Conservation (phyloP, 2,329 filamentous ascomycete genomes). For the Coniosporium tulheliwenetii region DNA sequence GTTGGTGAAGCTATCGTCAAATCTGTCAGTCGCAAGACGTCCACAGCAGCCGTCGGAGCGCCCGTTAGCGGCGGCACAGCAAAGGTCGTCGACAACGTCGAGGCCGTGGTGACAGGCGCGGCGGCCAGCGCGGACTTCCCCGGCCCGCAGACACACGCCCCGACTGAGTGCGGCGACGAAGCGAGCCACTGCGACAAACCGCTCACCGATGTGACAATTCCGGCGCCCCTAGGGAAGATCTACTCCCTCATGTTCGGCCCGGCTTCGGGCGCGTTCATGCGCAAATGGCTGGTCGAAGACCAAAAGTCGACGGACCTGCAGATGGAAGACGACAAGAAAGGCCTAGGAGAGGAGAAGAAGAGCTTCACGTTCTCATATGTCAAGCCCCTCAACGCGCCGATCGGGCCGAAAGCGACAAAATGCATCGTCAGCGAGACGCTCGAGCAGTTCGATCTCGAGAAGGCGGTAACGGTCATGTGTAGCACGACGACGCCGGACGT, state of each 20-base stretch:
- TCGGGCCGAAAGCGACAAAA: slow-evolving; percentile 88
- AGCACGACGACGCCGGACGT: slow-evolving; percentile 88
- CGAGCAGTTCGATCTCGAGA: slow-evolving; percentile 77
- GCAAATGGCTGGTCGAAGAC: slow-evolving; percentile 70
- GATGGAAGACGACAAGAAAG: slow-evolving; percentile 68
- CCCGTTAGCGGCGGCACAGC: slow-evolving; percentile 23
- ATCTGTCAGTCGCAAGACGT: slow-evolving; percentile 54
- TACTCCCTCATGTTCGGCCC: slow-evolving; percentile 81
- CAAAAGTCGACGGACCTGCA: slow-evolving; percentile 83
- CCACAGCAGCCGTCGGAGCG: slow-evolving; percentile 31
- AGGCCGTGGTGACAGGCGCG: slow-evolving; percentile 23
- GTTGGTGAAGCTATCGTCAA: slow-evolving; percentile 28
- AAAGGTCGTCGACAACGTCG: slow-evolving; percentile 18
- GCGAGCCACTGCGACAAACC: slow-evolving; percentile 70
- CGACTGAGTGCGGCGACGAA: slow-evolving; percentile 73
- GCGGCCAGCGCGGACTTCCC: slow-evolving; percentile 52
- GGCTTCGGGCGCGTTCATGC: slow-evolving; percentile 64
- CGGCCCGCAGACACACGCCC: slow-evolving; percentile 63
- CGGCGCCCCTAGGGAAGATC: slow-evolving; percentile 80
- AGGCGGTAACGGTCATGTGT: slow-evolving; percentile 65
- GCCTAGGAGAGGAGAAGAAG: slow-evolving; percentile 59
- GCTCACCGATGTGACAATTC: slow-evolving; percentile 71
- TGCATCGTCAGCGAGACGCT: slow-evolving; percentile 76
- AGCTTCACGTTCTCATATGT: slow-evolving; percentile 71
- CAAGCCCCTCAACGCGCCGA: slow-evolving; percentile 69